Base-by-base conservation (phyloP, 805 yeast species). In the Metschnikowia cerradonensis region DNA sequence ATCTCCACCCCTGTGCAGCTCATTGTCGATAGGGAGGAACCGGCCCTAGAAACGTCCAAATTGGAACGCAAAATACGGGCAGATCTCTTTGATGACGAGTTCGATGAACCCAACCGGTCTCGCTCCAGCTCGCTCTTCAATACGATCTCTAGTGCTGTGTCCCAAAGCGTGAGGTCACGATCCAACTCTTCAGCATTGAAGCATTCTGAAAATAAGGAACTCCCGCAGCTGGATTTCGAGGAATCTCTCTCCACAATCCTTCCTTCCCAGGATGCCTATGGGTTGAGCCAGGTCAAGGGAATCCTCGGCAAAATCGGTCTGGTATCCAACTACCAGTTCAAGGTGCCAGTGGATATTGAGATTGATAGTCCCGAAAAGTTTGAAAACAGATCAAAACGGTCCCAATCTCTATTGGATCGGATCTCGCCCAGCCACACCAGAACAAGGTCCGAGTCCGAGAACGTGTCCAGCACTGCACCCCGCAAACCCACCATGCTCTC, bases 51-150 rank as follows among this genome's bases (percentile, higher is more conserved):
- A 11, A 14, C 20, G 8, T 31, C 23, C 2, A 42, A 36, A 22
- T 4, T 10, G 13, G 31, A 34, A 4, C 10, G 48, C n/a, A 50
- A 55, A 15, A 39, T 41, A 6, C 31, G 41, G 1, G 37, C 37
- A 15, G 45, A 51, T 26, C 41, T 47, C 13, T 40, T 51, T 11
- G 52, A 55, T 13, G 56, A 57, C 15, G 60, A 55, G 43, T 35
- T 51, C 17, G 51, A 38, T 17, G 47, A 19, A 11, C n/a, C 57
- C 11, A 52, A 50, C 20, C 49, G 77, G 30, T 69, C 75, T 8
- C 63, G 77, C 34, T 72, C 77, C 13, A 61, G 71, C 11, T 73
- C 77, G 1, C 52, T 73, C 7, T 58, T 73, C 51, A 71, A 72
- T 52, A 65, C 73, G 6, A 62, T 73, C 5, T 63, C 67, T 10